Percentiles rank a stretch among this genome's conserved stretches.
Conservation (phyloP, 2,329 filamentous ascomycete genomes). For the Botrytis fragariae region DNA sequence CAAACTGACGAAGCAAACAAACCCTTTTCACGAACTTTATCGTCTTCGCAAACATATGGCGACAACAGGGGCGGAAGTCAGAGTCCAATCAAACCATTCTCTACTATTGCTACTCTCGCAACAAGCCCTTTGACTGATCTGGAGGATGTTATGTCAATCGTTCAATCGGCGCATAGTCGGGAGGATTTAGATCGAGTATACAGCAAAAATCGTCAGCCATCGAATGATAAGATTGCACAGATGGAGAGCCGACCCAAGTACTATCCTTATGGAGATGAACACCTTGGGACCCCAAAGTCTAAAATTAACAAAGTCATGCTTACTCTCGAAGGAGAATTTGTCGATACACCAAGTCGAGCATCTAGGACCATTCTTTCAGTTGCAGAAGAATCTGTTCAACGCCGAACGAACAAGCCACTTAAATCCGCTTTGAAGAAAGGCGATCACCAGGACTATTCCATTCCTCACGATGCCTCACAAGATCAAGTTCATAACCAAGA, state of each 20-base stretch:
- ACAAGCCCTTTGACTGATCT: constrained; percentile 17
- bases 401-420: background rate
- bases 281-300: background rate
- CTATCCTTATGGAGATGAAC: background rate
- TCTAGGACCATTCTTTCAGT: background rate
- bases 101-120: background rate
- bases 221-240: background rate
- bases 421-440: constrained; percentile 25
- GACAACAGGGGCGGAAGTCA: background rate
- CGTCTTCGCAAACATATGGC: background rate
- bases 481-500: background rate
- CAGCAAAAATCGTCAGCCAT: background rate
- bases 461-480: background rate
- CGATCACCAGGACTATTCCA: background rate
- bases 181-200: constrained; percentile 15
- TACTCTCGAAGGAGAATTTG: background rate
- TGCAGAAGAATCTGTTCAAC: constrained; percentile 15
- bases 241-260: constrained; percentile 3
- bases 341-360: background rate
- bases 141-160: constrained; percentile 7
- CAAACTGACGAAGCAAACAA: background rate
- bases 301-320: background rate
- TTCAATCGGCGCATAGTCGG: constrained; percentile 4
- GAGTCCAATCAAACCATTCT: constrained; percentile 18
- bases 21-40: background rate